These are phyloP conservation scores for Brassica nigra DNA, from an alignment of 345 rosid species.

Conservation along the genomic window DNA sequence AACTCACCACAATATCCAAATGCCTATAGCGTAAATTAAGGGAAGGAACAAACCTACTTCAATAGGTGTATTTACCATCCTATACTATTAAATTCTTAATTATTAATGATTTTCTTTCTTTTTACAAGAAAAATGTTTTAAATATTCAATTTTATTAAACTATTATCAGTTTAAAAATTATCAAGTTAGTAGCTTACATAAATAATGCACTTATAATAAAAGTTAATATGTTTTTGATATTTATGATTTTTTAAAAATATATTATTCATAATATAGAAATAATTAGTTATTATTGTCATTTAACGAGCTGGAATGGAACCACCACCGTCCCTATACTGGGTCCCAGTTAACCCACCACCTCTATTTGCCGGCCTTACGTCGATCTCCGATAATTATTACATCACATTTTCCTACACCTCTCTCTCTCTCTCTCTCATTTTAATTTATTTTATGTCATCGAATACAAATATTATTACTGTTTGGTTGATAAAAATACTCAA, in stretches of 20 bases:
- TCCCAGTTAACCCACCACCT: slow-evolving; percentile 39
- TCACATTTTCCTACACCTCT: slow-evolving; percentile 13
- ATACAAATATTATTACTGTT: neutral
- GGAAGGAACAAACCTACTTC: slow-evolving; percentile 39
- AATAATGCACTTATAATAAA: neutral
- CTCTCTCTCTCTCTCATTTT: neutral
- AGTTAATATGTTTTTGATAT: no score
- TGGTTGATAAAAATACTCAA: neutral
- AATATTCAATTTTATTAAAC: no score
- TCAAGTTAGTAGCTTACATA: neutral
- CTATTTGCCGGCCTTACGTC: slow-evolving; percentile 31
- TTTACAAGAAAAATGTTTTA: no score
- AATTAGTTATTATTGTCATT: slow-evolving; percentile 2
- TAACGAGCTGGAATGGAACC: slow-evolving; percentile 39
- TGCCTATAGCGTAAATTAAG: slow-evolving; percentile 43
- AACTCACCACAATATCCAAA: slow-evolving; percentile 32
- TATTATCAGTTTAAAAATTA: neutral
- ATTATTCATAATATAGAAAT: neutral
- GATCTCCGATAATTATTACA: slow-evolving; percentile 35
- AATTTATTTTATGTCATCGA: neutral
- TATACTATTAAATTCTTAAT: no score
- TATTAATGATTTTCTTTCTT: neutral
- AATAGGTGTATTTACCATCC: neutral
- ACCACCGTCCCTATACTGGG: slow-evolving; percentile 2
- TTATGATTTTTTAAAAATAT: neutral